phyloP scores from a whole-genome alignment of 768 basidiomycete genomes.

The Auriscalpium vulgare region DNA sequence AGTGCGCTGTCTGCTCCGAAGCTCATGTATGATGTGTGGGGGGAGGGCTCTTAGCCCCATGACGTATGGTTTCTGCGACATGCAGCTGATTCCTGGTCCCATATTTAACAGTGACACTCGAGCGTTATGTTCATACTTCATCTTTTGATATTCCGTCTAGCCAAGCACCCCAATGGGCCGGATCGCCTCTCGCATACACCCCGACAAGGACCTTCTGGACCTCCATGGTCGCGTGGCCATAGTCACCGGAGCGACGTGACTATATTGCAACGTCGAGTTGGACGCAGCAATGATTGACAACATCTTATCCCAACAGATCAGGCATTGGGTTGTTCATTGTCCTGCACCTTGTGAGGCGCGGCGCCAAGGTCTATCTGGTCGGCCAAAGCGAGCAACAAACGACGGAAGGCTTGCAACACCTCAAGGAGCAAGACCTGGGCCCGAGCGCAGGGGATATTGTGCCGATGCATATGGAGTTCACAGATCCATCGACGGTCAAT shows the following conservation, averaged over 20 bases:
- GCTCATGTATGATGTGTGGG: too few species aligned
- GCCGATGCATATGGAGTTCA: conserved; percentile 33
- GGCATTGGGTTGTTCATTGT: conserved; percentile 12
- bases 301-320: background rate
- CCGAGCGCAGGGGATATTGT: conserved; percentile 25
- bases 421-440: conserved; percentile 19
- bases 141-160: background rate
- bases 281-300: background rate
- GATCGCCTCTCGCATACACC: background rate
- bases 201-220: background rate
- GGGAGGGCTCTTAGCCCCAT: too few species aligned
- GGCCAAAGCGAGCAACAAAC: conserved; percentile 26
- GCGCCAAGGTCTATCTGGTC: conserved; percentile 36
- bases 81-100: too few species aligned
- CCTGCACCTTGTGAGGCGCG: conserved; percentile 28
- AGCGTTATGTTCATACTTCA: too few species aligned
- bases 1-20: too few species aligned
- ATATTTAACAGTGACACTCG: too few species aligned
- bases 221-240: background rate
- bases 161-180: background rate
- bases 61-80: too few species aligned
- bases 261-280: background rate
- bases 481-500: conserved; percentile 28
- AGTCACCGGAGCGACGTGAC: background rate
- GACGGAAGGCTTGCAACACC: background rate